These are phyloP conservation scores for Petasospora rhodanensis DNA, from an alignment of 1,139 yeast species.

Conservation along the genomic window DNA sequence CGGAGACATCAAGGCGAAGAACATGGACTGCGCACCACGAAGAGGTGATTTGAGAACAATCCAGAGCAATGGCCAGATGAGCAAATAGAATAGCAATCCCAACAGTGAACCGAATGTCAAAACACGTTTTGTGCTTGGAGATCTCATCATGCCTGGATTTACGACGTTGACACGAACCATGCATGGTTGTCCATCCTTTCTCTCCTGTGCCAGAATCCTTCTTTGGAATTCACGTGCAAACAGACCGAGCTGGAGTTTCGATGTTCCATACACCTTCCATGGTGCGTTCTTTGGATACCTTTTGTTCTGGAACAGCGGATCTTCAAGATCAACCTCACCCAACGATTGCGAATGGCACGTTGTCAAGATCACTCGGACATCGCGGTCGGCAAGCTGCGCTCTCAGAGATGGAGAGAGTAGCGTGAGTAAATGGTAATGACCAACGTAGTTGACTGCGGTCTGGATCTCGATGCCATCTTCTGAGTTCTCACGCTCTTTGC, in stretches of 20 bases:
- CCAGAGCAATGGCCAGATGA: constrained; percentile 81
- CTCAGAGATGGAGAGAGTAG: constrained; percentile 75
- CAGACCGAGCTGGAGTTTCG: constrained; percentile 71
- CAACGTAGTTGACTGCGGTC: constrained; percentile 75
- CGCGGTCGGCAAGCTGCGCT: constrained; percentile 92
- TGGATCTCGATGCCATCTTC: constrained; percentile 84
- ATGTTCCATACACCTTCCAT: constrained; percentile 74
- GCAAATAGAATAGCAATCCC: constrained; percentile 62
- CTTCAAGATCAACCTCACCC: constrained; percentile 62
- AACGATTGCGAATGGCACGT: constrained; percentile 74
- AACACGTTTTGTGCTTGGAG: constrained; percentile 78
- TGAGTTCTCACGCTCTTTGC: constrained; percentile 56
- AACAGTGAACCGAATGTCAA: constrained; percentile 70
- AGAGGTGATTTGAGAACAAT: constrained; percentile 66
- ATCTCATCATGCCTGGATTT: constrained; percentile 89
- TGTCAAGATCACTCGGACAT: constrained; percentile 73
- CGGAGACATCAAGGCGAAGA: constrained; percentile 72
- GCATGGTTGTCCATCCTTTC: constrained; percentile 56
- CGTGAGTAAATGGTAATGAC: constrained; percentile 75
- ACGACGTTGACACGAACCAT: constrained; percentile 72
- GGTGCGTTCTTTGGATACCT: constrained; percentile 62
- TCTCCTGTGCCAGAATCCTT: constrained; percentile 38
- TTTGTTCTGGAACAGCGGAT: constrained; percentile 60
- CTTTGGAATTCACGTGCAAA: constrained; percentile 75
- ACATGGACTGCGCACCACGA: constrained; percentile 76